Conservation (phyloP, 2,329 filamentous ascomycete species). For the Torrubiellomyces zombiae region DNA sequence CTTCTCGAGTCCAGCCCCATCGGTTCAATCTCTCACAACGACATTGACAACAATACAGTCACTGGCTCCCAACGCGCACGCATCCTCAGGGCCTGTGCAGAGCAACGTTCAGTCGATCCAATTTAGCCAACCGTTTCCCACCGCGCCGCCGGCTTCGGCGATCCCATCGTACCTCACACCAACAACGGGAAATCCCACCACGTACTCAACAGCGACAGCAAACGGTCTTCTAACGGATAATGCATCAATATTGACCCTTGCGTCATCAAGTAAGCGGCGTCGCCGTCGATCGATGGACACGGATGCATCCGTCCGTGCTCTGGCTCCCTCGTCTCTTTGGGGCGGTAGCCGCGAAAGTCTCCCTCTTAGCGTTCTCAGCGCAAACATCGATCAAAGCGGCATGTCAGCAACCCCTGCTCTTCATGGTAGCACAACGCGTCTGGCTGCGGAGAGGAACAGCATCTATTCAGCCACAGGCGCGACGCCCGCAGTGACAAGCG, state of each 20-base stretch:
- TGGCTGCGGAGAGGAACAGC: slow-evolving; percentile 49
- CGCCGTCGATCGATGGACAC: slow-evolving; percentile 70
- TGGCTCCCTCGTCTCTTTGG: slow-evolving; percentile 71
- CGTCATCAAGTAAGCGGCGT: slow-evolving; percentile 64
- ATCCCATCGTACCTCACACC: slow-evolving; percentile 55
- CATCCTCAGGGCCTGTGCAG: slow-evolving; percentile 15
- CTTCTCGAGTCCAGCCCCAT: slow-evolving; percentile 70
- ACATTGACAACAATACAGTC: slow-evolving; percentile 79
- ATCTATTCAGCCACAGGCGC: slow-evolving; percentile 65
- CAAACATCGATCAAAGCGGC: slow-evolving; percentile 40
- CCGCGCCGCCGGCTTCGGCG: slow-evolving; percentile 48
- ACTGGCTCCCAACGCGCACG: slow-evolving; percentile 38
- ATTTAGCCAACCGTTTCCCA: slow-evolving; percentile 50
- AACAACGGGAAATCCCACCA: slow-evolving; percentile 43
- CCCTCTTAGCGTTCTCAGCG: slow-evolving; percentile 61
- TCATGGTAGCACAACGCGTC: slow-evolving; percentile 29
- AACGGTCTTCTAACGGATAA: slow-evolving; percentile 74
- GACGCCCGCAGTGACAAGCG: slow-evolving; percentile 48
- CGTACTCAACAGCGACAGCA: slow-evolving; percentile 62
- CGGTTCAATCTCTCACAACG: slow-evolving; percentile 63
- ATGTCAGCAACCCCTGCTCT: slow-evolving; percentile 31
- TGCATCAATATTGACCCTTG: slow-evolving; percentile 70
- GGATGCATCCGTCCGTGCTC: slow-evolving; percentile 66
- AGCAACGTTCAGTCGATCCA: slow-evolving; percentile 35
- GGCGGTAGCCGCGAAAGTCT: slow-evolving; percentile 68